Evolutionary conservation across 495 filamentous ascomycete genomes (phyloP).

Genomic region (Zalerion maritima): DNA sequence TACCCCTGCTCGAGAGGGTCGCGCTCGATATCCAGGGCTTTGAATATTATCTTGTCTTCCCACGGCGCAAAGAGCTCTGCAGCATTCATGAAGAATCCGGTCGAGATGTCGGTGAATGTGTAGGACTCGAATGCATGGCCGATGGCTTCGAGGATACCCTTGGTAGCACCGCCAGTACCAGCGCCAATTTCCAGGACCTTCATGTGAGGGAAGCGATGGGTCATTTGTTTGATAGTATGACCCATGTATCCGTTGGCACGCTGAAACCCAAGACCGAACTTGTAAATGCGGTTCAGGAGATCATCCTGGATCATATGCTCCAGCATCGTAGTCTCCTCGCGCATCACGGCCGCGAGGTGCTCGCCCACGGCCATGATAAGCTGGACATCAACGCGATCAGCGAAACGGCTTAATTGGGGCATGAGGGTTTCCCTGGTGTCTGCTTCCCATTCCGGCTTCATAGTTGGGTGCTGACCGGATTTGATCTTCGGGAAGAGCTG

Average conservation of each 20-base stretch:
- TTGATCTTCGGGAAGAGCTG: background rate
- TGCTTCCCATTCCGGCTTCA: too few relatives aligned
- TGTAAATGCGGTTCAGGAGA: slow-evolving; percentile 26
- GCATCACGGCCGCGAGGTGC: slow-evolving; percentile 21
- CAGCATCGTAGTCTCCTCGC: slow-evolving; percentile 23
- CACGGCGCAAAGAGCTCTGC: slow-evolving; percentile 9
- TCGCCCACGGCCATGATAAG: slow-evolving; percentile 17
- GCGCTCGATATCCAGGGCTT: slow-evolving; percentile 28
- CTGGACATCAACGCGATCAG: slow-evolving; percentile 12
- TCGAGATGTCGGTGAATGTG: slow-evolving; percentile 36
- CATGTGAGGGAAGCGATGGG: slow-evolving; percentile 26
- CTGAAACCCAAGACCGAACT: slow-evolving; percentile 12
- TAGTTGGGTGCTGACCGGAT: too few relatives aligned
- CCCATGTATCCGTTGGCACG: slow-evolving; percentile 9
- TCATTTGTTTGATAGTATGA: slow-evolving; percentile 19
- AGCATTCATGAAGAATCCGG: slow-evolving; percentile 24
- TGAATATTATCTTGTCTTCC: slow-evolving; percentile 28
- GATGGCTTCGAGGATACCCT: slow-evolving; percentile 13
- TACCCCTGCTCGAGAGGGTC: slow-evolving; percentile 30
- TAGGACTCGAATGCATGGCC: slow-evolving; percentile 21
- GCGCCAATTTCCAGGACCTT: slow-evolving; percentile 38
- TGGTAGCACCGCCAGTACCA: slow-evolving; percentile 30
- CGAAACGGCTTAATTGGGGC: slow-evolving; percentile 3
- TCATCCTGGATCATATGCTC: slow-evolving; percentile 27
- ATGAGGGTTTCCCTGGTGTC: too few relatives aligned